These are phyloP conservation scores for Ogataea pilisensis DNA, from an alignment of 805 yeast genomes.

Conservation along the genomic window DNA sequence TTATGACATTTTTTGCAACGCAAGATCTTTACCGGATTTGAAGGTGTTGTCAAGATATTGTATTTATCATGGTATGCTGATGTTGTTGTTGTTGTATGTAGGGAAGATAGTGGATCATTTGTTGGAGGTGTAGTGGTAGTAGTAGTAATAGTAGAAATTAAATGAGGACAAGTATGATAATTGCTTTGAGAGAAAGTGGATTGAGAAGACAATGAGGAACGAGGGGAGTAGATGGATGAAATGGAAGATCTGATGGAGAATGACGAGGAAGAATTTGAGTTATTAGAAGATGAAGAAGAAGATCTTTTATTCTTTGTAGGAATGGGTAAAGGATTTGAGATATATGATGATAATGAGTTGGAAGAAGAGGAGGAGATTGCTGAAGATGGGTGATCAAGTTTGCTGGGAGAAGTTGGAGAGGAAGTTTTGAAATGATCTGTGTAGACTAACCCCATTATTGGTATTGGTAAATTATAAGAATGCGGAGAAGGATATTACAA, in stretches of 20 bases:
- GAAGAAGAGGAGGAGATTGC: conserved; percentile 4
- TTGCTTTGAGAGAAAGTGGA: background rate
- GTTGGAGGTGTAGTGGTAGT: background rate
- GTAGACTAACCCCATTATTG: conserved; percentile 26
- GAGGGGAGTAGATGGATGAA: conserved; percentile 14
- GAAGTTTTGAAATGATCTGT: conserved; percentile 27
- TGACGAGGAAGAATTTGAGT: conserved; percentile 6
- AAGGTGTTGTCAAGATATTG: conserved; percentile 1
- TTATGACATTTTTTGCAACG: conserved; percentile 32
- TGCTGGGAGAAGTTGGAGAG: conserved; percentile 3
- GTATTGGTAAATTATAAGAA: no score
- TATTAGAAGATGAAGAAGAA: conserved; percentile 6
- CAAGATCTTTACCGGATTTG: conserved; percentile 14
- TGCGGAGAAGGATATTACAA: no score
- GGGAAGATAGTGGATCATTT: no score
- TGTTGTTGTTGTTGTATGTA: background rate
- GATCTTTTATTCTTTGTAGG: background rate
- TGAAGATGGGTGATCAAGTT: background rate
- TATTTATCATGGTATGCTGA: background rate
- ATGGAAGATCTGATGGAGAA: conserved; percentile 15
- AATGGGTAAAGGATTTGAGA: conserved; percentile 19
- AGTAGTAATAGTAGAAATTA: background rate
- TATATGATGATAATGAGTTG: conserved; percentile 32
- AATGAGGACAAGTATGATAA: background rate
- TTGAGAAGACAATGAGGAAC: conserved; percentile 7